phyloP scores from a whole-genome alignment of 2,329 filamentous ascomycete genomes.

The Microsporum audouinii region DNA sequence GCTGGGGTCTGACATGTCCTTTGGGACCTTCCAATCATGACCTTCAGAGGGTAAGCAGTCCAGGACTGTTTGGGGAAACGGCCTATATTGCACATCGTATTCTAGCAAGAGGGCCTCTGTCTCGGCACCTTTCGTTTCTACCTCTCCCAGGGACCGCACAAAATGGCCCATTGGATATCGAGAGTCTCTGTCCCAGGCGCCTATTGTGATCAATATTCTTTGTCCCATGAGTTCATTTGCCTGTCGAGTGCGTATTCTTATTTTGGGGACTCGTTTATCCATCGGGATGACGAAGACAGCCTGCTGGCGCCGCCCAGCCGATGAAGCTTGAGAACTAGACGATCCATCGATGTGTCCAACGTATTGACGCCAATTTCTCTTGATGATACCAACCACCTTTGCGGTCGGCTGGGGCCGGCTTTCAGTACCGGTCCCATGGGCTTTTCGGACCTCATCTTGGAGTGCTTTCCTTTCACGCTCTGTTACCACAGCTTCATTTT shows the following conservation, averaged over 20 bases:
- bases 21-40: conserved; percentile 84
- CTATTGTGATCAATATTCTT: conserved; percentile 82
- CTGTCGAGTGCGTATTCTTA: conserved; percentile 81
- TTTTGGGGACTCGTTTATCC: conserved; percentile 97
- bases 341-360: conserved; percentile 89
- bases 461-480: conserved; percentile 76
- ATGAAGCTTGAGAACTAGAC: conserved; percentile 61
- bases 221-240: conserved; percentile 81
- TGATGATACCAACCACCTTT: conserved; percentile 80
- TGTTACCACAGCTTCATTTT: conserved; percentile 64
- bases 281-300: conserved; percentile 93
- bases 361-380: conserved; percentile 95
- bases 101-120: conserved; percentile 89
- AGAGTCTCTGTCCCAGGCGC: conserved; percentile 89
- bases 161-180: conserved; percentile 90
- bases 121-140: conserved; percentile 95
- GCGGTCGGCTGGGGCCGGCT: conserved; percentile 79
- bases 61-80: conserved; percentile 88
- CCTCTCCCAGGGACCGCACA: conserved; percentile 78
- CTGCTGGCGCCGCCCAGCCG: conserved; percentile 73
- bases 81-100: conserved; percentile 94
- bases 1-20: conserved; percentile 65
- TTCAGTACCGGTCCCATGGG: conserved; percentile 65
- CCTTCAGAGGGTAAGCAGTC: conserved; percentile 87
- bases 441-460: conserved; percentile 81